Conservation (phyloP, 2,329 filamentous ascomycete genomes). For the Aureobasidium sp. region DNA sequence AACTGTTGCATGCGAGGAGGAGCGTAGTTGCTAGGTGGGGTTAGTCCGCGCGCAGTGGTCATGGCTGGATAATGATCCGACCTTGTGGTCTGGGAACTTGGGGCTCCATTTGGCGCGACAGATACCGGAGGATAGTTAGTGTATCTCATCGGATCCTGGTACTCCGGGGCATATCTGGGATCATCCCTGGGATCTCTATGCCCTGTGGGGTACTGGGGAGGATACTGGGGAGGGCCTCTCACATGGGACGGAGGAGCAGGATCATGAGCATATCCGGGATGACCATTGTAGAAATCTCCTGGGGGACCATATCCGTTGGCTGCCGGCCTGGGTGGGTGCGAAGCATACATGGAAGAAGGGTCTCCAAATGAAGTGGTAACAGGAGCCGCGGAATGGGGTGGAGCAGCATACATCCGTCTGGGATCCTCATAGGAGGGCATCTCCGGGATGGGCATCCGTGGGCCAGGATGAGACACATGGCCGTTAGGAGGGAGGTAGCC, state of each 20-base stretch:
- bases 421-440: constrained; percentile 10
- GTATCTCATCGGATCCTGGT: constrained; percentile 24
- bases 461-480: background rate
- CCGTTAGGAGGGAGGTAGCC: constrained; percentile 16
- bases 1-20: constrained; percentile 3
- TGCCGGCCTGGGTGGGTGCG: background rate
- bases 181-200: constrained; percentile 19
- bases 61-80: background rate
- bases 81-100: constrained; percentile 9
- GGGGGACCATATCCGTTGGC: background rate
- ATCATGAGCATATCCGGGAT: constrained; percentile 3
- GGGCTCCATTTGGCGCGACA: background rate
- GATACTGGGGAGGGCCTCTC: constrained; percentile 15
- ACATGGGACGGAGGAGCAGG: background rate
- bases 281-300: constrained; percentile 4
- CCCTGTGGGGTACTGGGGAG: background rate
- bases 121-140: constrained; percentile 1
- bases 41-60: background rate
- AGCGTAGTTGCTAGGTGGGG: constrained; percentile 9
- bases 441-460: constrained; percentile 7
- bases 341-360: constrained; percentile 2
- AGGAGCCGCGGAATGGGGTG: constrained; percentile 4
- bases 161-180: constrained; percentile 12
- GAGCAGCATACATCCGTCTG: constrained; percentile 1
- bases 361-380: constrained; percentile 8